Evolutionary conservation across 768 basidiomycete genomes (phyloP), one percentile per base, ranked within the genome.

Genomic region (Xerocomellus amylosporus): DNA sequence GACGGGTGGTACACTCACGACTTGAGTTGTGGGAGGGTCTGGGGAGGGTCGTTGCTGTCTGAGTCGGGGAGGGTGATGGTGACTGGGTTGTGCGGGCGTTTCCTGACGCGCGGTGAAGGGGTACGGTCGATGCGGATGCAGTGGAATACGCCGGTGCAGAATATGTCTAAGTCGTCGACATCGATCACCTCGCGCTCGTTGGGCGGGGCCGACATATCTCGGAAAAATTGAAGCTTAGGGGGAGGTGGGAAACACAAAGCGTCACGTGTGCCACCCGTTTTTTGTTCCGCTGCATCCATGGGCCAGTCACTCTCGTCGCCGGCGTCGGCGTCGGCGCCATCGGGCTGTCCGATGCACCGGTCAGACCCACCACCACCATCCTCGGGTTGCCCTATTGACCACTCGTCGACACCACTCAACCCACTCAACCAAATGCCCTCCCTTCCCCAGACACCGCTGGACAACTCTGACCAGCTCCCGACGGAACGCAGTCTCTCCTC

Each of bases 361-460:
- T 40, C 46, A 22, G 52, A 22, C 34, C 12, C 14, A 19, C 19
- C 48, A 28, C 10, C 24, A 24, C 4, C 41, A 4, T 19, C 64
- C 10, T 54, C 69, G 3, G 51, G 61, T n/a, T 82, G 80, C 55
- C 81, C 80, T 15, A 60, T 82, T 37, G 71, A 75, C 34, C 77
- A 80, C 51, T 10, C 53, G 3, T 42, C 65, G 14, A 61, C 72
- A 20, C 55, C 58, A 12, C 68, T 94, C 50, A 89, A 91, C 66
- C 81, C 83, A 0, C 72, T 78, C 47, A 98, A 97, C 74, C 86
- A 94, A 64, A 97, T 98, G 80, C 96, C 96, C 1, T 62, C 72
- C n/a, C 83, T 95, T 31, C 77, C 88, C 0, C 91, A 95, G 64
- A 73, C 76, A 0, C 85, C 81, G 1, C 55, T 71, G 8, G 77